phyloP scores from a whole-genome alignment of 495 filamentous ascomycete genomes.

The Talaromyces trachyspermus region DNA sequence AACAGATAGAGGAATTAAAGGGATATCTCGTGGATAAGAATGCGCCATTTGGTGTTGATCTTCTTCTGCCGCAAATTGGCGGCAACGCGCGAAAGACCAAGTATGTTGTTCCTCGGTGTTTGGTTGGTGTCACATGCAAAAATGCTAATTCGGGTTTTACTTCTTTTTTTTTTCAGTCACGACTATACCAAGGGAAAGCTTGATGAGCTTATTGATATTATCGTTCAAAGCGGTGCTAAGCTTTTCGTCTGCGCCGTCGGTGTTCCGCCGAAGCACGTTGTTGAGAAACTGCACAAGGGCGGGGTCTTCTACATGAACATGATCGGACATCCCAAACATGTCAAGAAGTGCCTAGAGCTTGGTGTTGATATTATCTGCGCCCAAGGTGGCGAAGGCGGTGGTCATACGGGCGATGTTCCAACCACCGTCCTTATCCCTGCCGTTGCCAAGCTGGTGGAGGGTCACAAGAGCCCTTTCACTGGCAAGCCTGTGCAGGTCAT shows the following conservation, averaged over 20 bases:
- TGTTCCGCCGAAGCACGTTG: constrained; percentile 80
- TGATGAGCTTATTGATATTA: constrained; percentile 78
- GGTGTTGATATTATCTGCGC: constrained; percentile 90
- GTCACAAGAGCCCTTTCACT: constrained; percentile 78
- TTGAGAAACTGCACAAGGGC: constrained; percentile 78
- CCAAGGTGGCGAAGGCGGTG: constrained; percentile 86
- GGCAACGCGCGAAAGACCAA: constrained; percentile 92
- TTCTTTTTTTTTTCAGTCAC: constrained; percentile 62
- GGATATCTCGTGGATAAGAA: constrained; percentile 84
- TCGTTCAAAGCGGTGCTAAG: constrained; percentile 83
- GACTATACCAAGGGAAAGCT: constrained; percentile 99
- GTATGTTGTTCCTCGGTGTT: constrained; percentile 38
- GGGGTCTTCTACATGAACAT: constrained; percentile 99
- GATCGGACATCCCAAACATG: constrained; percentile 99
- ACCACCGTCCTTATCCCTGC: constrained; percentile 86
- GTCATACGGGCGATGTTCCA: constrained; percentile 86
- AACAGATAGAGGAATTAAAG: constrained; percentile 94
- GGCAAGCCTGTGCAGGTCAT: constrained; percentile 82
- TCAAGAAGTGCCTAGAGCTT: constrained; percentile 81
- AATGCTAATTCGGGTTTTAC: no score
- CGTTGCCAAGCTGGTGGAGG: constrained; percentile 74
- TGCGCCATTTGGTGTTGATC: constrained; percentile 96
- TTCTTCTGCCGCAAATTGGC: constrained; percentile 89
- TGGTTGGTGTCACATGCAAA: constrained; percentile 14
- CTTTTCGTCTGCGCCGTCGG: constrained; percentile 97